A percentile compares a stretch with the other conserved stretches of the same genome.
These are phyloP conservation scores for Microsporum canis DNA, from an alignment of 2,329 filamentous ascomycete species.

Conservation along the genomic window DNA sequence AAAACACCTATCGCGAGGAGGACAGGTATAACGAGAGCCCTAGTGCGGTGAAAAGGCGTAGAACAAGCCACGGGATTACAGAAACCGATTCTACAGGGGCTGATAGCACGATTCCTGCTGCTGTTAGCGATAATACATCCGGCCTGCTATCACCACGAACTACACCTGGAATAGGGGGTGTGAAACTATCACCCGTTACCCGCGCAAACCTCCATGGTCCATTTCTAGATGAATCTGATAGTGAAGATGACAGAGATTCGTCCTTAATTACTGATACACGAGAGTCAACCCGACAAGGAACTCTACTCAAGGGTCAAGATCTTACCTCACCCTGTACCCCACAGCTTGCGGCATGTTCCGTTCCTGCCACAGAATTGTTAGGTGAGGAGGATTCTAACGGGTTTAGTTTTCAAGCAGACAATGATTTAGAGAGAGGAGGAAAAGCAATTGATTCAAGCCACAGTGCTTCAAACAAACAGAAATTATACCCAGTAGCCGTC, in stretches of 20 bases:
- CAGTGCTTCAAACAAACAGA: background rate
- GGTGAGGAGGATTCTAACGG: slow-evolving; percentile 1
- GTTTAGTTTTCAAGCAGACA: background rate
- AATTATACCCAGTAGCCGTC: background rate
- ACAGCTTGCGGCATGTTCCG: background rate
- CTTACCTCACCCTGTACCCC: background rate
- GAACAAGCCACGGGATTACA: background rate
- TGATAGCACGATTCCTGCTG: background rate
- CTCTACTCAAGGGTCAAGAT: background rate
- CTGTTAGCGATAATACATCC: background rate
- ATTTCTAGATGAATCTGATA: slow-evolving; percentile 41
- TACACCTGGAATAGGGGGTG: background rate
- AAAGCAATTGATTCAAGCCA: slow-evolving; percentile 38
- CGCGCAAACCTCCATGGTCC: slow-evolving; percentile 23
- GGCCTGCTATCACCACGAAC: background rate
- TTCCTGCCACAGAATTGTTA: background rate
- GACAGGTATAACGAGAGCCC: slow-evolving; percentile 25
- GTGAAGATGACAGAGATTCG: slow-evolving; percentile 35
- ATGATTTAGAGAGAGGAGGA: slow-evolving; percentile 9
- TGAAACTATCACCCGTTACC: background rate
- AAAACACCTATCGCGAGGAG: slow-evolving; percentile 13
- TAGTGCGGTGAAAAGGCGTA: slow-evolving; percentile 23
- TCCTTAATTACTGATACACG: background rate
- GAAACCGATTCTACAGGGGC: background rate
- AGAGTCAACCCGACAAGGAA: background rate